These are phyloP conservation scores for Jamesozyma gamospora DNA, from an alignment of 805 yeast genomes.

Conservation along the genomic window DNA sequence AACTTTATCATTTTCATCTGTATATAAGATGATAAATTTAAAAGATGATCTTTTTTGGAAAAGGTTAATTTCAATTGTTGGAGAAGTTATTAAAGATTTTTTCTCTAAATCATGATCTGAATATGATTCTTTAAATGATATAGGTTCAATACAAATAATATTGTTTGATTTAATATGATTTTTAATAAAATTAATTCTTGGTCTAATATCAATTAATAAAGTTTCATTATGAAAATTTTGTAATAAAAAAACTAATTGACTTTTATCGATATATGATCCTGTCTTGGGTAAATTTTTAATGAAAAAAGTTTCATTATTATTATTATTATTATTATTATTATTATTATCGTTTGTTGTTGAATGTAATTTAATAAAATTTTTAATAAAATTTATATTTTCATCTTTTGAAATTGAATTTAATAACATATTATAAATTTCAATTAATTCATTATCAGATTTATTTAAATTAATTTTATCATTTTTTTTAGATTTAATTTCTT, in stretches of 20 bases:
- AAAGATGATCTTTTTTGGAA: conserved; percentile 47
- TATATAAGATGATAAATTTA: conserved; percentile 55
- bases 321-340: neutral
- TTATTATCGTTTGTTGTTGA: conserved; percentile 1
- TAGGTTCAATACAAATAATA: conserved; percentile 69
- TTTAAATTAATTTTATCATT: conserved; percentile 1
- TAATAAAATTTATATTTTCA: conserved; percentile 21
- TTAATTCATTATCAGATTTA: conserved; percentile 16
- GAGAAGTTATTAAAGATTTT: conserved; percentile 45
- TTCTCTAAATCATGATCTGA: conserved; percentile 60
- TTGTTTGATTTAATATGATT: conserved; percentile 54
- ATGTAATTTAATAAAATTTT: conserved; percentile 14
- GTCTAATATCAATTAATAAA: conserved; percentile 65
- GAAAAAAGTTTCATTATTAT: neutral
- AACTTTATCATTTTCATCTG: conserved; percentile 12
- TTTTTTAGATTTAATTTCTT: conserved; percentile 13
- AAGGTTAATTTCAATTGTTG: conserved; percentile 42
- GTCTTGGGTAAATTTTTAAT: neutral
- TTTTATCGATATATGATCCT: conserved; percentile 7
- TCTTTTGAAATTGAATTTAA: conserved; percentile 23
- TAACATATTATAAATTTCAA: conserved; percentile 26
- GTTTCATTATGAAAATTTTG: conserved; percentile 16
- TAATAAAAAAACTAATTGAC: conserved; percentile 12
- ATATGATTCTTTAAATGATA: conserved; percentile 39
- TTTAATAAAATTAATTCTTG: conserved; percentile 46